Percentiles rank a stretch among this genome's conserved stretches.
Evolutionary conservation across 495 filamentous ascomycete genomes (phyloP).

Genomic region (Penicillium cinerascens): DNA sequence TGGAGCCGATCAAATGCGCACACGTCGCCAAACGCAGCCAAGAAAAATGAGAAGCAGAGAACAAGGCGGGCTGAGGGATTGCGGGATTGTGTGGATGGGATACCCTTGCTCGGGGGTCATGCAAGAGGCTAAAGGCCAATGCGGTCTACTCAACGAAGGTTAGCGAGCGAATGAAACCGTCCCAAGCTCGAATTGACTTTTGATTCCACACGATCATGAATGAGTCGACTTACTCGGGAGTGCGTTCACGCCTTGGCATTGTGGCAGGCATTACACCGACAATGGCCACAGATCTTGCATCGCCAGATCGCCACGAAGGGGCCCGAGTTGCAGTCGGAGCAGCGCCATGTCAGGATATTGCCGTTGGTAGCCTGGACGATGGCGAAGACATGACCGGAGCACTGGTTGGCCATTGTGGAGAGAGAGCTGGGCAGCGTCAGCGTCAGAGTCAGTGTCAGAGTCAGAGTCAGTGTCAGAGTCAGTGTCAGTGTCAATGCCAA

Average conservation of each 20-base stretch:
- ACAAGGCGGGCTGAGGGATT: background rate
- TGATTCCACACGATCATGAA: background rate
- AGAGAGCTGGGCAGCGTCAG: background rate
- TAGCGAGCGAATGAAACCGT: background rate
- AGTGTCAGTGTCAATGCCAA: no score
- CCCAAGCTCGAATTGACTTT: background rate
- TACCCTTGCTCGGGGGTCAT: slow-evolving; percentile 8
- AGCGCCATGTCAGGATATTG: slow-evolving; percentile 48
- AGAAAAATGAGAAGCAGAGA: background rate
- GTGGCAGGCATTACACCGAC: slow-evolving; percentile 46
- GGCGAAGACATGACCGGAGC: slow-evolving; percentile 43
- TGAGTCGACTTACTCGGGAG: background rate
- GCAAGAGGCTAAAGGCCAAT: slow-evolving; percentile 1
- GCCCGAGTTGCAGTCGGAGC: slow-evolving; percentile 49
- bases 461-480: no score
- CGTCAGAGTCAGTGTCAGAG: no score
- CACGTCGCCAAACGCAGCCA: slow-evolving; percentile 8
- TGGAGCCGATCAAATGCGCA: slow-evolving; percentile 17
- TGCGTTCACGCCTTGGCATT: slow-evolving; percentile 31
- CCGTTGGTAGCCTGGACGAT: slow-evolving; percentile 47
- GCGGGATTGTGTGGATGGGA: slow-evolving; percentile 1
- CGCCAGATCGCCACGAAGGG: slow-evolving; percentile 49
- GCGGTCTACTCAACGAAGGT: background rate
- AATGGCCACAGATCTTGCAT: slow-evolving; percentile 48
- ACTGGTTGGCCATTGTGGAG: slow-evolving; percentile 44